Base-by-base conservation (phyloP, 352 stramenopile genomes). In the Phytophthora hybrid region DNA sequence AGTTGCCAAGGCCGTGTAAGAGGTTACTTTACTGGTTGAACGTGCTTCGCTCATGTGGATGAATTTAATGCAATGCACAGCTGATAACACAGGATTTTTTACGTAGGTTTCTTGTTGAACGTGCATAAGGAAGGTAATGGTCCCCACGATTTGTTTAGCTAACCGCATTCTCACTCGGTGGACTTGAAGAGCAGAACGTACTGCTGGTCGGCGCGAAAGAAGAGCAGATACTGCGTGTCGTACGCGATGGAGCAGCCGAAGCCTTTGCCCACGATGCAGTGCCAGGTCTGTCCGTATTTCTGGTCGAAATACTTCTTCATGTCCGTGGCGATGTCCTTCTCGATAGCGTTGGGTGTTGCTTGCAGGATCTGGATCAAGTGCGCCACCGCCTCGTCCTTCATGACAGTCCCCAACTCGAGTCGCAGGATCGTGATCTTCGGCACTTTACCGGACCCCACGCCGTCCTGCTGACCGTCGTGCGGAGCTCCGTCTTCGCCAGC, bases 291-390 rank as follows among this genome's bases (percentile, higher is more conserved):
- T 41, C 87, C 90, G 78, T 97, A 94, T 71, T 97, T 98, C 77
- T 99, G 98, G 82, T 99, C 97, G 77, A 99, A 99, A 82, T 99
- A 98, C 80, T 99, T 99, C 80, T 99, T 99, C 80, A 99, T 99
- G 74, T 98, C 98, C 29, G 97, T 98, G 34, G 98, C 97, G 70
- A 99, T 98, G 79, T 99, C 97, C 83, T 98, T 94, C 66, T 94
- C 82, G 34, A 94, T 94, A n/a, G 76, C 77, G 23, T 76, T 73
- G 52, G 76, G 66, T 21, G 73, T 84, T 47, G 71, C 41, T 63
- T 84, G 78, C 31, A 88, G 53, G 55, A 83, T 72, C 60, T 84
- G 69, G 57, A 76, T 73, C 23, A 85, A 73, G 59, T 89, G 75
- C 44, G 71, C 39, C 32, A 95, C 81, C 8, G 85, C 87, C 31